These are phyloP conservation scores for Lobosporangium transversale DNA, from an alignment of 192 early-diverging fungal species.

Conservation along the genomic window DNA sequence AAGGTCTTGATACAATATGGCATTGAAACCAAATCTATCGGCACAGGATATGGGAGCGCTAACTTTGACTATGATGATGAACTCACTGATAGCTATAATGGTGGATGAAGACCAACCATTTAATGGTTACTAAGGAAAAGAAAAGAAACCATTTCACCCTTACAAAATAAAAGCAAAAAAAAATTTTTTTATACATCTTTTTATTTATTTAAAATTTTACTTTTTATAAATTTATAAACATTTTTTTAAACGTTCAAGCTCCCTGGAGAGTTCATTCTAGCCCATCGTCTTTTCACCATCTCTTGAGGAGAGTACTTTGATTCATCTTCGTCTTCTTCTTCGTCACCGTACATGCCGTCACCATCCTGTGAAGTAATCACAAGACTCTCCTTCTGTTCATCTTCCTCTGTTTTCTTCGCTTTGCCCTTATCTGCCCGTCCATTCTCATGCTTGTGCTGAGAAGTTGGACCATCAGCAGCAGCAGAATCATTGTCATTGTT, in stretches of 20 bases:
- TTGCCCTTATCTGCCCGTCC: constrained; percentile 32
- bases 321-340: constrained; percentile 23
- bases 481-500: background rate
- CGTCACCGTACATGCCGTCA: background rate
- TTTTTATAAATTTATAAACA: too few species aligned
- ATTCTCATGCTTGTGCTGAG: background rate
- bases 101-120: constrained; percentile 42
- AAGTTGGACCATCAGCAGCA: background rate
- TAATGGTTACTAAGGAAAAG: constrained; percentile 6
- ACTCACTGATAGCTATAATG: constrained; percentile 36
- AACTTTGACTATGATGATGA: constrained; percentile 24
- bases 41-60: background rate
- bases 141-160: background rate
- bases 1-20: too few species aligned
- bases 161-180: background rate
- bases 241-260: too few species aligned
- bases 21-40: too few species aligned
- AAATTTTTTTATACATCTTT: background rate
- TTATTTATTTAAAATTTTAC: background rate
- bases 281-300: constrained; percentile 43
- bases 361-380: background rate
- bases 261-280: constrained; percentile 1
- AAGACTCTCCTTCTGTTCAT: constrained; percentile 8
- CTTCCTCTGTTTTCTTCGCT: constrained; percentile 25
- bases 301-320: constrained; percentile 32